Percentiles rank a stretch among this genome's conserved stretches.
These are phyloP conservation scores for Suillus cothurnatus DNA, from an alignment of 768 basidiomycete genomes.

Conservation along the genomic window DNA sequence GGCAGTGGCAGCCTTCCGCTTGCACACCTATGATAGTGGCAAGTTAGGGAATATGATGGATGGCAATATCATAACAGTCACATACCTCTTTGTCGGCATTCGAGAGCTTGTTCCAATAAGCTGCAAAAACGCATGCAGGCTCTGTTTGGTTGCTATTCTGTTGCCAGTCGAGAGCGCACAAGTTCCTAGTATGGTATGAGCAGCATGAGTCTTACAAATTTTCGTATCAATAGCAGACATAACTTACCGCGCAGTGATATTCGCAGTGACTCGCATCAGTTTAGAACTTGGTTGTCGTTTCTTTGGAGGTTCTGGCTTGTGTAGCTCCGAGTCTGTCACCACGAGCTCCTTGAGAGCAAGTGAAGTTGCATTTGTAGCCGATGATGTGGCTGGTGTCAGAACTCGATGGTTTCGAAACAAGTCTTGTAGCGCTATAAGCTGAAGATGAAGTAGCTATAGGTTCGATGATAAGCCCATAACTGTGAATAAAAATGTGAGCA, in stretches of 20 bases:
- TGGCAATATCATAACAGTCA: background rate
- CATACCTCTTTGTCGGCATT: background rate
- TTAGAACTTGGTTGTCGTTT: too few species aligned
- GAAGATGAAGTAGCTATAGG: background rate
- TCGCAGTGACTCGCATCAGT: too few species aligned
- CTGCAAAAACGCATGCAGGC: background rate
- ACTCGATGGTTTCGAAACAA: background rate
- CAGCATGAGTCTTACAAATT: background rate
- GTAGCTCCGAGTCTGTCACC: background rate
- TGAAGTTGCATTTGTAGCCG: background rate
- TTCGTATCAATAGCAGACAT: too few species aligned
- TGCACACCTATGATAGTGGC: background rate
- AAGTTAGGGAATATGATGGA: background rate
- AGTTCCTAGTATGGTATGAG: background rate
- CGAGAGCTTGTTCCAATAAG: background rate
- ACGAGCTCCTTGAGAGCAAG: background rate
- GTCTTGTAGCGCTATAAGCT: background rate
- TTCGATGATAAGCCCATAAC: too few species aligned
- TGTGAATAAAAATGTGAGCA: too few species aligned
- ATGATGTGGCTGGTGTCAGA: background rate
- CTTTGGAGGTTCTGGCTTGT: background rate
- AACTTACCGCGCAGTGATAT: too few species aligned
- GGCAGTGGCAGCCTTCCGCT: background rate
- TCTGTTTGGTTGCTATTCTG: background rate
- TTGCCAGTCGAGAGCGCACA: conserved; percentile 1